These are phyloP conservation scores for Chenopodium formosanum DNA, from an alignment of 148 eudicot genomes.

Conservation along the genomic window DNA sequence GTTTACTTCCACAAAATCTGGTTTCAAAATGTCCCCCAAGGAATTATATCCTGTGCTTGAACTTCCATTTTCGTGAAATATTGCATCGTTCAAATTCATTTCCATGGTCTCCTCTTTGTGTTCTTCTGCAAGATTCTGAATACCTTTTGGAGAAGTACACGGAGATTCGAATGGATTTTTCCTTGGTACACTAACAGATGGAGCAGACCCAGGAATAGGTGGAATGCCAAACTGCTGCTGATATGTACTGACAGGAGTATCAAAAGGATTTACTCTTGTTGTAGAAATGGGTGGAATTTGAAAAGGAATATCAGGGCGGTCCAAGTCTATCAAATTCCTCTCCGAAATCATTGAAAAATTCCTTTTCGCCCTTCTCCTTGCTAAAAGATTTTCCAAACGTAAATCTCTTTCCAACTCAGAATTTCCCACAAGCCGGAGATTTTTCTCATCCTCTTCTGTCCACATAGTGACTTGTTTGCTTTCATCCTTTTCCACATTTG, in stretches of 20 bases:
- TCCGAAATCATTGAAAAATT: slow-evolving; percentile 43
- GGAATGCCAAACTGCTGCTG: slow-evolving; percentile 28
- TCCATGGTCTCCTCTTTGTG: slow-evolving; percentile 9
- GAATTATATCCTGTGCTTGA: slow-evolving; percentile 11
- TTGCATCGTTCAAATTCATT: slow-evolving; percentile 9
- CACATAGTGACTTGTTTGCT: slow-evolving; percentile 43
- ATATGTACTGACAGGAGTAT: slow-evolving; percentile 28
- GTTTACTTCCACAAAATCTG: slow-evolving; percentile 3
- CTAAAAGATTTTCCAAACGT: slow-evolving; percentile 55
- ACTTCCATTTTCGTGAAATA: slow-evolving; percentile 17
- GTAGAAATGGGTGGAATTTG: slow-evolving; percentile 49
- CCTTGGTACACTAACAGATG: slow-evolving; percentile 43
- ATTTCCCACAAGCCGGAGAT: slow-evolving; percentile 48
- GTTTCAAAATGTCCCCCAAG: slow-evolving; percentile 5
- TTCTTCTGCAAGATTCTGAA: slow-evolving; percentile 6
- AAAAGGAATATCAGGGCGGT: slow-evolving; percentile 38
- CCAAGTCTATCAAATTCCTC: slow-evolving; percentile 50
- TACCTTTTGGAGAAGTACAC: slow-evolving; percentile 37
- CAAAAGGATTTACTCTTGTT: slow-evolving; percentile 48
- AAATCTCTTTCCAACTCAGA: slow-evolving; percentile 61
- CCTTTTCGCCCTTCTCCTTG: slow-evolving; percentile 48
- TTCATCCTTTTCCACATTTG: slow-evolving; percentile 22
- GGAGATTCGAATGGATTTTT: slow-evolving; percentile 60
- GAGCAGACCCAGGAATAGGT: slow-evolving; percentile 65
- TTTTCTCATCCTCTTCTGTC: slow-evolving; percentile 74